phyloP scores from a whole-genome alignment of 202 grass and related monocot species.

The Setaria viridis region DNA sequence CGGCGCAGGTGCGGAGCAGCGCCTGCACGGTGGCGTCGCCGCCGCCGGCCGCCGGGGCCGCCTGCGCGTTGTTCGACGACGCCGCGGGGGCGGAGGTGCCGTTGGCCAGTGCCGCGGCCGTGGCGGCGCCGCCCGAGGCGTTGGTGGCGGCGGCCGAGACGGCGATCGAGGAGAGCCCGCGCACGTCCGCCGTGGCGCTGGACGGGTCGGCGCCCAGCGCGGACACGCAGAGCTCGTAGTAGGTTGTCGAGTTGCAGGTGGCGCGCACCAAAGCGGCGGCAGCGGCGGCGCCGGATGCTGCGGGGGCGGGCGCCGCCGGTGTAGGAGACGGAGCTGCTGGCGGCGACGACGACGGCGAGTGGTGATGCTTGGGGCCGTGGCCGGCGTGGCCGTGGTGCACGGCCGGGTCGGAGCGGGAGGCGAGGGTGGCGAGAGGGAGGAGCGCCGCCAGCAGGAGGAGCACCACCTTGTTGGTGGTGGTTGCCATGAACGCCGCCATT shows the following conservation, averaged over 20 bases:
- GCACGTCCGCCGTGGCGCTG: constrained; percentile 71
- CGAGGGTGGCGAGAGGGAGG: constrained; percentile 21
- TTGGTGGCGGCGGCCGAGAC: constrained; percentile 58
- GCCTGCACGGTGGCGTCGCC: constrained; percentile 40
- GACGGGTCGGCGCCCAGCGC: constrained; percentile 70
- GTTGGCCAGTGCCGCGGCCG: constrained; percentile 51
- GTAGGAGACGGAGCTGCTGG: not conserved
- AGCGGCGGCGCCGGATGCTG: not conserved
- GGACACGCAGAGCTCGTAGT: constrained; percentile 73
- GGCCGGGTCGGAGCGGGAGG: constrained; percentile 24
- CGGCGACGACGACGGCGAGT: not conserved
- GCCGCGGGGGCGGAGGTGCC: not conserved
- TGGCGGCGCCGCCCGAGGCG: constrained; percentile 48
- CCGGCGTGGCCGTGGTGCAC: constrained; percentile 38
- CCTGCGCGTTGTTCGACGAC: constrained; percentile 5
- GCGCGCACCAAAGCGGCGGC: constrained; percentile 54
- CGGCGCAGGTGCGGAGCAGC: constrained; percentile 62
- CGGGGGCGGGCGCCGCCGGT: not conserved
- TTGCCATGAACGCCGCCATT: not conserved
- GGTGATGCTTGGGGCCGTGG: constrained; percentile 40
- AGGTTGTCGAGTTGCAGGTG: constrained; percentile 80
- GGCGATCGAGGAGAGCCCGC: constrained; percentile 72
- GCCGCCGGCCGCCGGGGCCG: not conserved
- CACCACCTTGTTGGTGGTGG: not conserved
- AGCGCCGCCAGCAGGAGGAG: constrained; percentile 23